Conservation (phyloP, 768 basidiomycete species). For the Rhizopogon rudus region DNA sequence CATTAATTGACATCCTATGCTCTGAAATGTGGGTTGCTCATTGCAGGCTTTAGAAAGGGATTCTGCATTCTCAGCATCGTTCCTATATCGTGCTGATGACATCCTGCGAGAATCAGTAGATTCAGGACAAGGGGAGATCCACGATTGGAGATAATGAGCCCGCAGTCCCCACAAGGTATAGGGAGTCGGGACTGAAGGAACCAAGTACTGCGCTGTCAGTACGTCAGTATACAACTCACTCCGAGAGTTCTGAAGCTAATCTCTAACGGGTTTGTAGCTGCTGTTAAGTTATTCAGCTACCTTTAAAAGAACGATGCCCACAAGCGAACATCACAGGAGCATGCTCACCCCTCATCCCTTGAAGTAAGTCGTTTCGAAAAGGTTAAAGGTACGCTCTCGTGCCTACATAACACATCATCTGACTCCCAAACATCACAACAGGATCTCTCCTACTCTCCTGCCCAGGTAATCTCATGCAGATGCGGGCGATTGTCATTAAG, state of each 20-base stretch:
- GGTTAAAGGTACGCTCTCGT: conserved; percentile 33
- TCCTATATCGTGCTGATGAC: too few relatives aligned
- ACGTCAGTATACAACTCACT: conserved; percentile 3
- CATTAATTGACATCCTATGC: too few relatives aligned
- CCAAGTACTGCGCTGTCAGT: conserved; percentile 31
- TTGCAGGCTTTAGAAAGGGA: too few relatives aligned
- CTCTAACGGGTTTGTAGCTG: conserved; percentile 36
- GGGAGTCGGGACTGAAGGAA: too few relatives aligned
- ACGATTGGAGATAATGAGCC: too few relatives aligned
- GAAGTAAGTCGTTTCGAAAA: conserved; percentile 49
- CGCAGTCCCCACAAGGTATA: too few relatives aligned
- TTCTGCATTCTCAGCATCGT: too few relatives aligned
- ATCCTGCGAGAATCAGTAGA: too few relatives aligned
- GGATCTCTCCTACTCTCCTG: conserved; percentile 17
- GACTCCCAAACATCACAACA: background rate
- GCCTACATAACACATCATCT: background rate
- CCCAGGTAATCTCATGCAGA: conserved; percentile 11
- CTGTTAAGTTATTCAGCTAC: conserved; percentile 28
- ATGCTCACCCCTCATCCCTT: conserved; percentile 48
- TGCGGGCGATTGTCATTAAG: background rate
- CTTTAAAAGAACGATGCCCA: background rate
- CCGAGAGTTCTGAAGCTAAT: conserved; percentile 35
- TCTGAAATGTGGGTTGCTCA: too few relatives aligned
- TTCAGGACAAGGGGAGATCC: too few relatives aligned
- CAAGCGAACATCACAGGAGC: conserved; percentile 26